Evolutionary conservation across 176 grass and related monocot species (phyloP), one percentile per base, ranked within the genome.

Genomic region (Pharus latifolius): DNA sequence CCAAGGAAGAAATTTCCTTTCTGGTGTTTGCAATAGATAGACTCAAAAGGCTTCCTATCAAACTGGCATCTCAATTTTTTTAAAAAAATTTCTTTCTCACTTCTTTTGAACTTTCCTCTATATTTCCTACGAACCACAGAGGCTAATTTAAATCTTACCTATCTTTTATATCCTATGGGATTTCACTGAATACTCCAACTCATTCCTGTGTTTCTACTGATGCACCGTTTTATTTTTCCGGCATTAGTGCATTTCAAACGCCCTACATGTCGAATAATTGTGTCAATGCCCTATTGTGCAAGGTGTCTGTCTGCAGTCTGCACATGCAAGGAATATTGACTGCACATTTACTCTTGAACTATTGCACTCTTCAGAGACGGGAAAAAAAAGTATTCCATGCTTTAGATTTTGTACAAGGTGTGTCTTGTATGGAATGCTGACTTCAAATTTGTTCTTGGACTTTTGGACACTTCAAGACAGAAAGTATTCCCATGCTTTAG

Each of bases 361-460:
- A 55, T 74, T 68, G 20, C 41, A 28, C 49, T 40, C 58, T 49
- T 63, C 37, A 35, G 19, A 30, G 46, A 28, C 40, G n/a, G n/a
- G n/a, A n/a, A n/a, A n/a, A 70, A 62, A 63, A 70, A 15, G 49
- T 58, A 69, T 34, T 55, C 38, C 82, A 80, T 63, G 76, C 69
- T 80, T 85, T 74, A 62, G 46, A 85, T 17, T 74, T 85, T 55
- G 17, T 25, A 28, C 35, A 62, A 84, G 46, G 19, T 53, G 45
- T 73, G 69, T 32, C n/a, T 61, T 79, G 62, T 35, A 67, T 62
- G 38, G 82, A 73, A 72, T 63, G 61, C 2, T 79, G 82, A 79
- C 82, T 61, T 27, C 32, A 52, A 57, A 63, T 29, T 42, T 49
- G 7, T 9, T 48, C 8, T 46, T 22, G 42, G 53, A 45, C 20